Conservation (phyloP, 306 rosid species). For the Acacia confusa region DNA sequence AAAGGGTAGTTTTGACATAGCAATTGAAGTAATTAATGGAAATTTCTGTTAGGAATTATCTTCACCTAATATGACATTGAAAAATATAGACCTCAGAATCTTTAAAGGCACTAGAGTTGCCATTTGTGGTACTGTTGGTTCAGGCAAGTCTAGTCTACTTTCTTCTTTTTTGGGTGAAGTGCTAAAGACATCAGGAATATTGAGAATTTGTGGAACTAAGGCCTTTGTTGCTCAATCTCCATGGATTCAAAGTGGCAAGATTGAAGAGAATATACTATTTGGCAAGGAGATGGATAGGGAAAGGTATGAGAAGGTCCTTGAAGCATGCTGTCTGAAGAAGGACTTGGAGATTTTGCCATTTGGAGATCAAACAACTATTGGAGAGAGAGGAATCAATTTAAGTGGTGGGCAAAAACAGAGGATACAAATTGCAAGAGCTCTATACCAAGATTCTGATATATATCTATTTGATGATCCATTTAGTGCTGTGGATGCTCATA, state of each 20-base stretch:
- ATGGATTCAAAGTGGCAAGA: constrained; percentile 91
- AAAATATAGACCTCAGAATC: constrained; percentile 40
- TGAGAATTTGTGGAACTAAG: constrained; percentile 77
- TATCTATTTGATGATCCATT: constrained; percentile 94
- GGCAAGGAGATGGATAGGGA: constrained; percentile 72
- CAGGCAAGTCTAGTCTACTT: constrained; percentile 82
- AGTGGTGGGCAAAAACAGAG: constrained; percentile 96
- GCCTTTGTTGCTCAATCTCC: constrained; percentile 93
- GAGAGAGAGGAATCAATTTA: constrained; percentile 92
- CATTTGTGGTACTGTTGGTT: constrained; percentile 58
- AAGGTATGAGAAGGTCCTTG: constrained; percentile 75
- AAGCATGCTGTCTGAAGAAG: constrained; percentile 78
- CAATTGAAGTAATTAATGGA: constrained; percentile 46
- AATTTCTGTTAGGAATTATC: constrained; percentile 55
- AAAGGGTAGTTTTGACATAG: constrained; percentile 37
- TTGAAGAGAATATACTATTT: constrained; percentile 77
- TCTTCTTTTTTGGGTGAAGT: constrained; percentile 82
- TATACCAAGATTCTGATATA: constrained; percentile 85
- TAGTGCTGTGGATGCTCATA: constrained; percentile 92
- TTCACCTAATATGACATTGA: constrained; percentile 35
- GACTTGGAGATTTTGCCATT: constrained; percentile 73
- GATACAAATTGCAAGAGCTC: constrained; percentile 84
- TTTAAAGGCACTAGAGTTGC: constrained; percentile 49
- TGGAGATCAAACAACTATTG: constrained; percentile 87
- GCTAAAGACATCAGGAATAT: constrained; percentile 61